Evolutionary conservation across 768 basidiomycete species (phyloP), one percentile per base, ranked within the genome.

Genomic region (Coprinopsis strossmayeri): DNA sequence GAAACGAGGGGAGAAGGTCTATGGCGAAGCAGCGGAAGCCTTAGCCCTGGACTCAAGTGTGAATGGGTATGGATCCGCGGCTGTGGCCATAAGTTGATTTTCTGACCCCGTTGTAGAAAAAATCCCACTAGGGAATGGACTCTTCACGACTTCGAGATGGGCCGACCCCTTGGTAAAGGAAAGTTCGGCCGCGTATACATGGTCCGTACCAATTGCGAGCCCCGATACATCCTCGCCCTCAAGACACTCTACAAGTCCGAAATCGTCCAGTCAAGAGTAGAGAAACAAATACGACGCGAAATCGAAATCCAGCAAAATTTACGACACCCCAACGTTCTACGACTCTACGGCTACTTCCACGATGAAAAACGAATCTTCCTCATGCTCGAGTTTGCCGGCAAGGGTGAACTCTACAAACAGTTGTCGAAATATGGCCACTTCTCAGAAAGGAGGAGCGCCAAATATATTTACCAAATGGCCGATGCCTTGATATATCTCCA

Each of bases 121-220:
- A 76, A 70, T 30, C 90, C 88, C 17, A 91, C 90, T 0, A 79
- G 82, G 17, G 89, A 91, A 59, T 92, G 93, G 86, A 81, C 78
- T 25, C 71, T 98, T 3, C 78, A 80, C 50, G 77, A 83, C 46
- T 96, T 99, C 57, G 91, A 96, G 54, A 95, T 98, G 59, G 95
- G 96, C 15, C 81, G 92, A 10, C 92, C 93, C 2, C 76, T 99
- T 1, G 96, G 96, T n/a, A 97, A 98, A 64, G 96, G 96, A 39
- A 98, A 98, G 70, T 99, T 98, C 57, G 96, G 96, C 1, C 87
- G 92, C 2, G 96, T 99, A 21, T 98, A 99, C 73, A 94, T 98
- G 85, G 92, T 95, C 38, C 82, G 94, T 44, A 97, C 95, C 17
- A 95, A 94, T 64, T 65, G 71, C 51, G 78, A 84, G 51, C 91